These are phyloP conservation scores for Sanghuangporus weigelae DNA, from an alignment of 1,284 basidiomycete genomes.

Conservation along the genomic window DNA sequence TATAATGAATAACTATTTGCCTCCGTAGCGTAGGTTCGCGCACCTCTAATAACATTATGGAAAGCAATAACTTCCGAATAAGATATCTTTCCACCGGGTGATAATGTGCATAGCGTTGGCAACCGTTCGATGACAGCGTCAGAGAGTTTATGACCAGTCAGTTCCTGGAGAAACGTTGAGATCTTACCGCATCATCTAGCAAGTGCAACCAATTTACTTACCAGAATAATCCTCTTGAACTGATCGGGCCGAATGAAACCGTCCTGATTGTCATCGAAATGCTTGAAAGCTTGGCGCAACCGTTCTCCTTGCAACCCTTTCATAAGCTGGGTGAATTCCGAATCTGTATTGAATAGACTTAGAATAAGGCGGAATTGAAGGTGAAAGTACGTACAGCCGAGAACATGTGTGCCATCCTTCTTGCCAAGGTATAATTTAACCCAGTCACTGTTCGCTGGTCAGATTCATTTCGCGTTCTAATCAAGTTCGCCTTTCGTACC, in stretches of 20 bases:
- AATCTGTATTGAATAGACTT: conserved; percentile 45
- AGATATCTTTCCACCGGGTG: conserved; percentile 83
- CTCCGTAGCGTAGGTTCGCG: conserved; percentile 19
- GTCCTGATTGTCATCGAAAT: conserved; percentile 82
- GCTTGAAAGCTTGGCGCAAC: conserved; percentile 88
- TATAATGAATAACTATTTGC: neutral
- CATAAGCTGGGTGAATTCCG: conserved; percentile 95
- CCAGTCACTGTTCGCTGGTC: conserved; percentile 63
- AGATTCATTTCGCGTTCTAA: conserved; percentile 10
- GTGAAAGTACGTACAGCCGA: conserved; percentile 70
- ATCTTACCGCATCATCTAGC: neutral
- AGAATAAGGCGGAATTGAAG: conserved; percentile 11
- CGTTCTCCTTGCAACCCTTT: conserved; percentile 95
- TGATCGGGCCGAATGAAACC: conserved; percentile 90
- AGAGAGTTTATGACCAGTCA: conserved; percentile 92
- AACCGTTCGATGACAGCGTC: conserved; percentile 85
- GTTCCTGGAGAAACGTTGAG: conserved; percentile 52
- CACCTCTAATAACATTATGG: conserved; percentile 87
- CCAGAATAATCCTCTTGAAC: conserved; percentile 90
- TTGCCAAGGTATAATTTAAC: conserved; percentile 91
- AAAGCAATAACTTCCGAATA: conserved; percentile 95
- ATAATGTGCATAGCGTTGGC: conserved; percentile 83
- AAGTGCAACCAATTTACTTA: conserved; percentile 37
- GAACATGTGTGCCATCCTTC: conserved; percentile 82
- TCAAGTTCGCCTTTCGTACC: conserved; percentile 38